A percentile compares a stretch with the other conserved stretches of the same genome.
These are phyloP conservation scores for Corylus avellana DNA, from an alignment of 306 rosid species.

Conservation along the genomic window DNA sequence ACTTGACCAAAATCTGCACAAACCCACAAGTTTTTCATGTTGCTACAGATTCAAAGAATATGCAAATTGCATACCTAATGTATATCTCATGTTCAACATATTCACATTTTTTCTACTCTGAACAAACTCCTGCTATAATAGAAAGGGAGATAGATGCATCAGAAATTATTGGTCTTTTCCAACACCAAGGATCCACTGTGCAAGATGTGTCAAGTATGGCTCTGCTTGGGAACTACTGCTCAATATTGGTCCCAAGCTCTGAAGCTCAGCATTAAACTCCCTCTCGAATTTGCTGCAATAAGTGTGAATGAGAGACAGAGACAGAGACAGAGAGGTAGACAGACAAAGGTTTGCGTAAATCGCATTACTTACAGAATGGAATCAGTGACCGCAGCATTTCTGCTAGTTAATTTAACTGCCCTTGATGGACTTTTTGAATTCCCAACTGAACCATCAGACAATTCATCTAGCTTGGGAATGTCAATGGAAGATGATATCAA, in stretches of 20 bases:
- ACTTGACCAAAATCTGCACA: not conserved
- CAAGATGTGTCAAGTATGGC: conserved; percentile 85
- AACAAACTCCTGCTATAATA: not conserved
- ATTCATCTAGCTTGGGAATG: conserved; percentile 45
- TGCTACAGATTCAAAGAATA: not conserved
- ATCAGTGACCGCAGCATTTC: conserved; percentile 55
- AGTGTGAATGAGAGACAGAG: conserved; percentile 7
- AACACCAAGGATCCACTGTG: conserved; percentile 77
- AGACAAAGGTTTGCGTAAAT: not conserved
- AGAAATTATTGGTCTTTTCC: conserved; percentile 51
- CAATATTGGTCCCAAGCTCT: conserved; percentile 73
- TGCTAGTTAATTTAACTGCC: conserved; percentile 58
- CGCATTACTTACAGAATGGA: conserved; percentile 73
- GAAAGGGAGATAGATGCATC: conserved; percentile 17
- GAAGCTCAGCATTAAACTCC: conserved; percentile 83
- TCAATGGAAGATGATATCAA: conserved; percentile 73
- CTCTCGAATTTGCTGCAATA: conserved; percentile 81
- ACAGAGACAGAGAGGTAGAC: not conserved
- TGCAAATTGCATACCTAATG: not conserved
- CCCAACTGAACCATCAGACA: conserved; percentile 39
- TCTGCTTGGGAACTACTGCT: conserved; percentile 82
- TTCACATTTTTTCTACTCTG: not conserved
- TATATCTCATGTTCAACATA: not conserved
- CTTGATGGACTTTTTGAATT: conserved; percentile 51
- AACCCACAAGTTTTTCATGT: not conserved